These are phyloP conservation scores for Taphrina pruni DNA, from an alignment of 1,139 yeast genomes.

Conservation along the genomic window DNA sequence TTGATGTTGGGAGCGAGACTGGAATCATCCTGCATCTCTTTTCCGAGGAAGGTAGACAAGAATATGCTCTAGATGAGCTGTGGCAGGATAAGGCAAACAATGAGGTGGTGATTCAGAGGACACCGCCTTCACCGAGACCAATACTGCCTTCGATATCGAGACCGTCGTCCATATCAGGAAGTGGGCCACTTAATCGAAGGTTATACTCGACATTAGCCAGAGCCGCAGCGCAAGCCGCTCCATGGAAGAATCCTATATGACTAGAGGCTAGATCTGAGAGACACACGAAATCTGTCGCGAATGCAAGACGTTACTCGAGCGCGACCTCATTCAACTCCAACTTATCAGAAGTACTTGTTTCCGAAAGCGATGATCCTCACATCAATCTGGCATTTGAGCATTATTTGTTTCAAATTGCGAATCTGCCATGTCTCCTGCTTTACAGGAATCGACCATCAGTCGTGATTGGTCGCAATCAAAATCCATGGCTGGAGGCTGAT, in stretches of 20 bases:
- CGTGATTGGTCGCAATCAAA: conserved; percentile 94
- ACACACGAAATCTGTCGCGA: background rate
- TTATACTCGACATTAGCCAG: background rate
- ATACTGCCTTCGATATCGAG: background rate
- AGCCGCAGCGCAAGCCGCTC: background rate
- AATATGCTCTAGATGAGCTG: conserved; percentile 32
- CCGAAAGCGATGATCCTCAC: conserved; percentile 68
- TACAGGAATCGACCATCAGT: conserved; percentile 84
- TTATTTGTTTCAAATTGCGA: conserved; percentile 67
- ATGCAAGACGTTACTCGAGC: background rate
- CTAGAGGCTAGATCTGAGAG: background rate
- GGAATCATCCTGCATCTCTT: conserved; percentile 35
- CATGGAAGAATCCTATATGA: background rate
- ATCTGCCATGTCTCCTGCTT: conserved; percentile 57
- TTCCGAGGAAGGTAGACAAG: conserved; percentile 34
- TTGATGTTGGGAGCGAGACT: conserved; percentile 28
- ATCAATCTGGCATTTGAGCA: conserved; percentile 83
- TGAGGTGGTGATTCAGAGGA: conserved; percentile 8
- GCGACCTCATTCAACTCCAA: background rate
- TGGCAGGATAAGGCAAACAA: conserved; percentile 28
- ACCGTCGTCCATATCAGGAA: background rate
- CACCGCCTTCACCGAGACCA: background rate
- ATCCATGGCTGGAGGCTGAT: conserved; percentile 88
- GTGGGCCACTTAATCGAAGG: conserved; percentile 18
- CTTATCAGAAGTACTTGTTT: conserved; percentile 45